phyloP scores from a whole-genome alignment of 2,329 filamentous ascomycete species.

The Mycosphaerelloides madeirae region DNA sequence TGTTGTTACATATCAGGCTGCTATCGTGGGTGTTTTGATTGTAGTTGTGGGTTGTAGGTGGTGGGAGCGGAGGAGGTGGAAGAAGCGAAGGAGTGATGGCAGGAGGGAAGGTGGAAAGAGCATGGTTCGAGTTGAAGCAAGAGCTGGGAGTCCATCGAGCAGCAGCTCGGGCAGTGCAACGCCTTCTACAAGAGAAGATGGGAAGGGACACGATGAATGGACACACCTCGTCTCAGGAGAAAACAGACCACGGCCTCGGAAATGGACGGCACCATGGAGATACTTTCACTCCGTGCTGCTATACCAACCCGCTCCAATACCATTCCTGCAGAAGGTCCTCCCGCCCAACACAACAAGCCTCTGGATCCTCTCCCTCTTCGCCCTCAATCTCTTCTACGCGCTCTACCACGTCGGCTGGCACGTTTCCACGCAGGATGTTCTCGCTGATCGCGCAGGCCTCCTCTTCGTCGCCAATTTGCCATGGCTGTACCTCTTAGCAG shows the following conservation, averaged over 20 bases:
- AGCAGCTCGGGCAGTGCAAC: not conserved
- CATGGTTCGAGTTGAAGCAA: too few species aligned
- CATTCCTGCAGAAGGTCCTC: slow-evolving; percentile 53
- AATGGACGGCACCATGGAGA: not conserved
- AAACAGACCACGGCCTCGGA: not conserved
- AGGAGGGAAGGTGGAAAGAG: not conserved
- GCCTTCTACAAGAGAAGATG: too few species aligned
- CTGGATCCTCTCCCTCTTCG: slow-evolving; percentile 48
- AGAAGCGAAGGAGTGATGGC: not conserved
- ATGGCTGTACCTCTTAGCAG: slow-evolving; percentile 58
- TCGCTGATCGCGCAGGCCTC: slow-evolving; percentile 55
- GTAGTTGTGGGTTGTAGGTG: slow-evolving; percentile 32
- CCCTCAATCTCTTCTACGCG: slow-evolving; percentile 55
- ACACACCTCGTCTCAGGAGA: not conserved
- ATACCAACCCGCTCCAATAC: slow-evolving; percentile 56
- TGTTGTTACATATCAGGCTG: slow-evolving; percentile 38
- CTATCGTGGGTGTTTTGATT: slow-evolving; percentile 35
- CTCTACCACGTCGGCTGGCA: slow-evolving; percentile 50
- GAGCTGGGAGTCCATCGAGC: not conserved
- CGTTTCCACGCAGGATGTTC: slow-evolving; percentile 37
- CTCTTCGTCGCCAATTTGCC: slow-evolving; percentile 50
- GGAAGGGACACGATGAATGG: not conserved
- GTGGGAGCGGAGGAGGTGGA: slow-evolving; percentile 7
- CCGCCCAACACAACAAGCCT: slow-evolving; percentile 56
- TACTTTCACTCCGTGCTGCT: slow-evolving; percentile 33